Evolutionary conservation across 2,329 filamentous ascomycete species (phyloP).

Genomic region (Myriosclerotinia scirpicola): DNA sequence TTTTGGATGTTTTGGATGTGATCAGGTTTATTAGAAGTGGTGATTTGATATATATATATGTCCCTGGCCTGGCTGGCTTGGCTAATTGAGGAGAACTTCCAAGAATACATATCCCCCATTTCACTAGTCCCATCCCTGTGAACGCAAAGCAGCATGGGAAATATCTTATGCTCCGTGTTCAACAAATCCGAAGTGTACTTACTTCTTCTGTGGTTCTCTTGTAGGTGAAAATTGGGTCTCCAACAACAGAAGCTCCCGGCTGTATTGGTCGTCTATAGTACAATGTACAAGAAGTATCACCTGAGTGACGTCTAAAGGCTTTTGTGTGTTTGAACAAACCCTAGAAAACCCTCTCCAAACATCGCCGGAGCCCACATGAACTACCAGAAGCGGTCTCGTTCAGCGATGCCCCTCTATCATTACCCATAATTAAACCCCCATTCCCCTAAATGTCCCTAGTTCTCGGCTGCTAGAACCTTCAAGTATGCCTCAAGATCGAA

Average conservation of each 20-base stretch:
- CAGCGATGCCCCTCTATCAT: constrained; percentile 33
- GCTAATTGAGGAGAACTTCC: background rate
- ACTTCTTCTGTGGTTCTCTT: constrained; percentile 11
- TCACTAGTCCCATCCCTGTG: constrained; percentile 3
- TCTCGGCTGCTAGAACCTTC: constrained; percentile 57
- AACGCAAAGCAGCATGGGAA: background rate
- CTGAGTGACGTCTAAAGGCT: constrained; percentile 40
- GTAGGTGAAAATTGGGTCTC: constrained; percentile 23
- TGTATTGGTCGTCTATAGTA: constrained; percentile 40
- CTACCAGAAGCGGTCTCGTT: constrained; percentile 25
- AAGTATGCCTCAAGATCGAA: constrained; percentile 92
- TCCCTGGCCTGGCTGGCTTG: background rate
- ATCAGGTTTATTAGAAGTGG: background rate
- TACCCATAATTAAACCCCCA: constrained; percentile 35
- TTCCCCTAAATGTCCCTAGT: constrained; percentile 29
- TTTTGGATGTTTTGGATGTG: background rate
- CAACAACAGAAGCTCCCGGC: constrained; percentile 25
- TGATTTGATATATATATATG: background rate
- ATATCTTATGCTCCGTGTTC: background rate
- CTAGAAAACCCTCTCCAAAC: constrained; percentile 31
- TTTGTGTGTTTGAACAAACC: constrained; percentile 33
- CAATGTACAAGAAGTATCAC: constrained; percentile 43
- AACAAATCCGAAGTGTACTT: background rate
- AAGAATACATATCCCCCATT: background rate
- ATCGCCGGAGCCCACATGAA: constrained; percentile 31